Percentiles rank a stretch among this genome's conserved stretches.
Evolutionary conservation across 306 rosid genomes (phyloP).

Genomic region (Arachis stenosperma): DNA sequence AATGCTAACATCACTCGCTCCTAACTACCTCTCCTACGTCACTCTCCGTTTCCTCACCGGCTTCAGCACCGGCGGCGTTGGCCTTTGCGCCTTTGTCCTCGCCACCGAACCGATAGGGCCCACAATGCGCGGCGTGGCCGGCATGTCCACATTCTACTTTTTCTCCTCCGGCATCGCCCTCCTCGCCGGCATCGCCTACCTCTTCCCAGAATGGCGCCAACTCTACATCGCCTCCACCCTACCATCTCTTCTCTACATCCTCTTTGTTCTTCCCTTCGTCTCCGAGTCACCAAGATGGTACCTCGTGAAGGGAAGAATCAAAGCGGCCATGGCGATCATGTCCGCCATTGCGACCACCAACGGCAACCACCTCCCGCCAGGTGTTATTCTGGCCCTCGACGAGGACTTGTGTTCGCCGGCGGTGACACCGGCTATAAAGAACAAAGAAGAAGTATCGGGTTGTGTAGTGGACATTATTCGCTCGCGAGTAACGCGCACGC

Average conservation of each 20-base stretch:
- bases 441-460: conserved; percentile 40
- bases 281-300: conserved; percentile 89
- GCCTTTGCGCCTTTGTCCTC: conserved; percentile 83
- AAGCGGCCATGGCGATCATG: conserved; percentile 66
- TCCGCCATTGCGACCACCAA: conserved; percentile 56
- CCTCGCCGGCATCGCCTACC: conserved; percentile 62
- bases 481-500: conserved; percentile 53
- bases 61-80: conserved; percentile 78
- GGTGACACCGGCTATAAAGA: neutral
- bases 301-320: conserved; percentile 58
- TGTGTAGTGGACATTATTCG: conserved; percentile 59
- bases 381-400: conserved; percentile 54
- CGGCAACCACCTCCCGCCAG: conserved; percentile 54
- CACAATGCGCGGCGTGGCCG: conserved; percentile 56
- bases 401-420: conserved; percentile 37
- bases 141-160: conserved; percentile 91
- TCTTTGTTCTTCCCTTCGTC: conserved; percentile 60
- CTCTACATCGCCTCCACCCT: conserved; percentile 71
- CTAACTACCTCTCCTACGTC: conserved; percentile 54
- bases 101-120: conserved; percentile 86
- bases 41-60: conserved; percentile 78
- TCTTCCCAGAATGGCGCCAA: conserved; percentile 60
- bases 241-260: conserved; percentile 64
- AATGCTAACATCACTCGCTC: conserved; percentile 63
- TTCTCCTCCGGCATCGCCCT: conserved; percentile 72